Evolutionary conservation across 2,329 filamentous ascomycete species (phyloP).

Genomic region (Colletotrichum sojae): DNA sequence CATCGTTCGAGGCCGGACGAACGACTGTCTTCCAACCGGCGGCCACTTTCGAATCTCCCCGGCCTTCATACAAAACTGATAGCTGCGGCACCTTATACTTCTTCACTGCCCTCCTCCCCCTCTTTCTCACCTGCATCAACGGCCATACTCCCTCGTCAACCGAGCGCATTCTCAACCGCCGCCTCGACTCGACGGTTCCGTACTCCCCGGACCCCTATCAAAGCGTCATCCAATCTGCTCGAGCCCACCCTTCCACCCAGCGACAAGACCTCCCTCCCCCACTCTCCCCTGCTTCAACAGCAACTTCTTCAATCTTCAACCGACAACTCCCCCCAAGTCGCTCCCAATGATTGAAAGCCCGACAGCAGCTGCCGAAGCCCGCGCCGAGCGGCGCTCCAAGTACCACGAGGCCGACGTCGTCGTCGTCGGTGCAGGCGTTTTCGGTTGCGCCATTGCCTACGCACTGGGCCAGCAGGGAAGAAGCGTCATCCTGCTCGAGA

Average conservation of each 20-base stretch:
- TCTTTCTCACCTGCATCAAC: neutral
- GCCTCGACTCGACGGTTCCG: constrained; percentile 11
- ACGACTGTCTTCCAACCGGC: constrained; percentile 28
- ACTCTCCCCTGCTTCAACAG: constrained; percentile 28
- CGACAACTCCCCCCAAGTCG: neutral
- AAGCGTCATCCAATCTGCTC: constrained; percentile 19
- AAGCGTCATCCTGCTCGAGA: constrained; percentile 91
- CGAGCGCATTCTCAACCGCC: constrained; percentile 28
- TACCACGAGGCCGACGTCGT: constrained; percentile 85
- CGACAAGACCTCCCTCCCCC: constrained; percentile 1
- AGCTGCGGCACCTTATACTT: constrained; percentile 4
- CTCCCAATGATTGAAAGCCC: constrained; percentile 49
- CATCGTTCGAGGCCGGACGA: constrained; percentile 37
- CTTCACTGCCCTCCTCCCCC: neutral
- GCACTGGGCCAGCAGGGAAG: constrained; percentile 90
- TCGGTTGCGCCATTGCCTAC: constrained; percentile 89
- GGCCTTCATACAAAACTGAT: constrained; percentile 16
- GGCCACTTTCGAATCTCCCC: constrained; percentile 20
- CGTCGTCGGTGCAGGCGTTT: constrained; percentile 90
- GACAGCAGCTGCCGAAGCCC: constrained; percentile 55
- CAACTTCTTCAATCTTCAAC: neutral
- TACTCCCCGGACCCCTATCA: constrained; percentile 17
- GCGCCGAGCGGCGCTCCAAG: constrained; percentile 62
- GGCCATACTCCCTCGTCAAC: constrained; percentile 11
- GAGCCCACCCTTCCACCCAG: neutral